Evolutionary conservation across 257 asterid genomes (phyloP), one percentile per base, ranked within the genome.

Genomic region (Fraxinus cuspidata): DNA sequence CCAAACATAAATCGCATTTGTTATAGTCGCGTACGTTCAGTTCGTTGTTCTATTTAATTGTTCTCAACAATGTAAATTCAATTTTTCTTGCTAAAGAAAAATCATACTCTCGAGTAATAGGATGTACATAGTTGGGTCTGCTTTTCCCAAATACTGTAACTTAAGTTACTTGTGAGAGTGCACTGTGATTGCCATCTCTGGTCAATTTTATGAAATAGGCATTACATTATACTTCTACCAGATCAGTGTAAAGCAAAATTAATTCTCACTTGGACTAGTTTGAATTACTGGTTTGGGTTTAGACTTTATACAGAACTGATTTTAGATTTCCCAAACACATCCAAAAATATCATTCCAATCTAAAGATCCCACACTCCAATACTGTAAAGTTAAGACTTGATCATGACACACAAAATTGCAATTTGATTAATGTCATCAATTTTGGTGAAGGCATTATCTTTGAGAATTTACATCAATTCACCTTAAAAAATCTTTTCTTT

Each of bases 1-100:
- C 42, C 44, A 73, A 10, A 71, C 49, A 72, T 40, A 32, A 18
- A 73, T 32, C 68, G 23, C 23, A 74, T 28, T 11, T 68, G 74
- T 42, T 79, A 31, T 53, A 42, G 38, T 56, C 66, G 21, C 60
- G 1, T 11, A 37, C 53, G 18, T 11, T 64, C 34, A 38, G 70
- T 28, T 40, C 31, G 47, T 53, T 12, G 29, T 13, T 5, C 25
- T 66, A 63, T 63, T 27, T 66, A n/a, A n/a, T 34, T 34, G 29
- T 63, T 77, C 70, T 18, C 70, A 35, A 15, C 42, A 77, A 49
- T 63, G n/a, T 51, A 35, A 15, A 19, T n/a, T 58, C 69, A 11
- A 27, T 69, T 66, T 51, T 27, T 21, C 65, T 27, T 21, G 44
- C 40, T 12, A 29, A 35, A 37, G 53, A 21, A 58, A 49, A 31